These are phyloP conservation scores for Monilinia fructicola DNA, from an alignment of 2,329 filamentous ascomycete species.

Conservation along the genomic window DNA sequence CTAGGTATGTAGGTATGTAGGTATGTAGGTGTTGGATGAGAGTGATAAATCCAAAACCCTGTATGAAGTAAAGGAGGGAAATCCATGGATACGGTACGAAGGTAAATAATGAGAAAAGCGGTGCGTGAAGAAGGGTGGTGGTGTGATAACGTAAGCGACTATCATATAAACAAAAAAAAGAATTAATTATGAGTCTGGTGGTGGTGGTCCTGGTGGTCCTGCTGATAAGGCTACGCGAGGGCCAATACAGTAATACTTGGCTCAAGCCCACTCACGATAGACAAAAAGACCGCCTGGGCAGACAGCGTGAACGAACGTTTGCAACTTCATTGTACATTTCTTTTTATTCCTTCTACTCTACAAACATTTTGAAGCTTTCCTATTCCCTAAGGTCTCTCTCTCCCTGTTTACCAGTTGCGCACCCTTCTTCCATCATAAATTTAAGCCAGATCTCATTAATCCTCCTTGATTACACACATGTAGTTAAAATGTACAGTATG, in stretches of 20 bases:
- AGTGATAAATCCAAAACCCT: background rate
- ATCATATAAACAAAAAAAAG: too few relatives aligned
- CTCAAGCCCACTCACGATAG: too few relatives aligned
- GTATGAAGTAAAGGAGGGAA: background rate
- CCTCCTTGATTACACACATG: background rate
- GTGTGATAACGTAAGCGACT: background rate
- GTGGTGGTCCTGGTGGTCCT: too few relatives aligned
- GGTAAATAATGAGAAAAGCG: background rate
- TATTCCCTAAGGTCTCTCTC: background rate
- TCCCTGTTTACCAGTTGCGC: background rate
- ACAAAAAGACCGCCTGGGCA: too few relatives aligned
- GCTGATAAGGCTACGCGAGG: too few relatives aligned
- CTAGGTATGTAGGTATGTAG: background rate
- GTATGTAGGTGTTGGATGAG: background rate
- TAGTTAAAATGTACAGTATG: background rate
- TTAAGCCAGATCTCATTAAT: background rate
- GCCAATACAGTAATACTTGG: too few relatives aligned
- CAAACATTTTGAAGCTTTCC: too few relatives aligned
- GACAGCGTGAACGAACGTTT: too few relatives aligned
- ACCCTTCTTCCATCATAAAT: background rate
- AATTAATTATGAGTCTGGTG: too few relatives aligned
- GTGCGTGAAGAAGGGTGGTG: background rate
- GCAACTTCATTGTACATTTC: background rate
- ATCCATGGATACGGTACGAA: background rate
- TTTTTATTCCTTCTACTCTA: background rate